Conservation (phyloP, 208 protist species). For the Leishmania mexicana region DNA sequence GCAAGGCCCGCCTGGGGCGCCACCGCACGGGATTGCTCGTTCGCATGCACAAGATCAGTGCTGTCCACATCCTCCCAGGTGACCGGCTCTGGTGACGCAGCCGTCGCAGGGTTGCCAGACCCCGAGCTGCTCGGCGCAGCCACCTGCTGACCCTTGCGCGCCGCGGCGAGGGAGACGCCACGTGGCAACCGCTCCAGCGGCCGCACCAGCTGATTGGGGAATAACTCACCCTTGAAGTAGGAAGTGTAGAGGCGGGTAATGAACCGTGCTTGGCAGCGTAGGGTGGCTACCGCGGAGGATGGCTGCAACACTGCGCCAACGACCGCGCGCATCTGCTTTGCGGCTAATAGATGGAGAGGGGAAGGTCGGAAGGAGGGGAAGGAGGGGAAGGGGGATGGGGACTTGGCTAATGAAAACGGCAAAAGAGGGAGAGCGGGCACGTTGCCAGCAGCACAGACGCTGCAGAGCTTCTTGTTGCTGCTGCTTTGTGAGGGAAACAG, state of each 20-base stretch:
- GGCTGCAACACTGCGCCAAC: background rate
- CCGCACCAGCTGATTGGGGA: slow-evolving; percentile 77
- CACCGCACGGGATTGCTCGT: slow-evolving; percentile 24
- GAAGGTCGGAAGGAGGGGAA: background rate
- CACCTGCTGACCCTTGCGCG: slow-evolving; percentile 18
- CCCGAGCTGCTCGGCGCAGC: background rate
- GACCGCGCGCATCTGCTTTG: slow-evolving; percentile 6
- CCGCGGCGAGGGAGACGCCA: slow-evolving; percentile 31
- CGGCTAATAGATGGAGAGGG: no score
- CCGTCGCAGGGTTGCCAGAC: background rate
- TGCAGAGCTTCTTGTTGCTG: background rate
- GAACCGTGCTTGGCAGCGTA: slow-evolving; percentile 51
- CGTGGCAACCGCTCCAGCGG: slow-evolving; percentile 55
- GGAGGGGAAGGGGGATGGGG: background rate
- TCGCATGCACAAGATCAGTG: slow-evolving; percentile 66
- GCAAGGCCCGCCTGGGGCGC: background rate
- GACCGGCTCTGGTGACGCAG: slow-evolving; percentile 23
- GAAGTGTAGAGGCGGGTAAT: slow-evolving; percentile 89
- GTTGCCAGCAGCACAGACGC: background rate
- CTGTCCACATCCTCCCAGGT: slow-evolving; percentile 63
- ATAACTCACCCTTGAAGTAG: slow-evolving; percentile 77
- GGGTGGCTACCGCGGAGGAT: slow-evolving; percentile 3
- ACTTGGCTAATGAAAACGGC: slow-evolving; percentile 2
- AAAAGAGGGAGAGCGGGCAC: background rate
- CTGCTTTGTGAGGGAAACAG: background rate